Percentiles rank a stretch among this genome's conserved stretches.
Evolutionary conservation across 2,329 filamentous ascomycete genomes (phyloP).

Genomic region (Exophiala viscosa): DNA sequence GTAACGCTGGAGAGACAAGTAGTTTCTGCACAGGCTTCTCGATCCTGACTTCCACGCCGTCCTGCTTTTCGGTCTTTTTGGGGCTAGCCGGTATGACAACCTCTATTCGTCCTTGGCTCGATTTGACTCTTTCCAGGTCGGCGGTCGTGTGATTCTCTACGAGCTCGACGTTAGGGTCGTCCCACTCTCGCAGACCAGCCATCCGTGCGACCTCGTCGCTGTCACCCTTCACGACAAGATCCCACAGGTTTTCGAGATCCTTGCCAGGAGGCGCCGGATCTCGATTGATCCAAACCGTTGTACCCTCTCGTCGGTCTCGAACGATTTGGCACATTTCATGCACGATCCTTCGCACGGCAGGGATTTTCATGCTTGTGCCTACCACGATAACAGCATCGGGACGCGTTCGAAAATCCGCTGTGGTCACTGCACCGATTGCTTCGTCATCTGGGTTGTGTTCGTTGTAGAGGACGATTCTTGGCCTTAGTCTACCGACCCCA

Average conservation of each 20-base stretch:
- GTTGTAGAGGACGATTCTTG: slow-evolving; percentile 94
- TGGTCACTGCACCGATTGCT: slow-evolving; percentile 87
- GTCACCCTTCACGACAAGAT: slow-evolving; percentile 79
- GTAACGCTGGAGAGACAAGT: slow-evolving; percentile 9
- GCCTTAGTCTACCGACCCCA: slow-evolving; percentile 82
- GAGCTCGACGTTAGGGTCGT: slow-evolving; percentile 45
- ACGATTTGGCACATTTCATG: slow-evolving; percentile 86
- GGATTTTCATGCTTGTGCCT: slow-evolving; percentile 92
- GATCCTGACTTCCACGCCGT: slow-evolving; percentile 9
- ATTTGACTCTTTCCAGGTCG: slow-evolving; percentile 43
- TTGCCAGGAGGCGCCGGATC: slow-evolving; percentile 76
- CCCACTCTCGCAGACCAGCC: slow-evolving; percentile 59
- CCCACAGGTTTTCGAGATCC: slow-evolving; percentile 90
- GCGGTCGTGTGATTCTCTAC: slow-evolving; percentile 44
- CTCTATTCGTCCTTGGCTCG: slow-evolving; percentile 35
- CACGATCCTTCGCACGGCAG: slow-evolving; percentile 82
- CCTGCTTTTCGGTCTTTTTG: slow-evolving; percentile 30
- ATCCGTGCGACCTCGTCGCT: slow-evolving; percentile 82
- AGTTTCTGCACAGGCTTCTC: slow-evolving; percentile 20
- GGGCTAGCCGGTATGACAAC: slow-evolving; percentile 39
- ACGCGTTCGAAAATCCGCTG: slow-evolving; percentile 75
- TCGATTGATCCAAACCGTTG: slow-evolving; percentile 92
- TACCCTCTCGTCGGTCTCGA: slow-evolving; percentile 74
- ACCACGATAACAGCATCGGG: slow-evolving; percentile 93
- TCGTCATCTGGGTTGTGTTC: slow-evolving; percentile 96